Evolutionary conservation across 2,329 filamentous ascomycete genomes (phyloP).

Genomic region (Fonsecaea erecta): DNA sequence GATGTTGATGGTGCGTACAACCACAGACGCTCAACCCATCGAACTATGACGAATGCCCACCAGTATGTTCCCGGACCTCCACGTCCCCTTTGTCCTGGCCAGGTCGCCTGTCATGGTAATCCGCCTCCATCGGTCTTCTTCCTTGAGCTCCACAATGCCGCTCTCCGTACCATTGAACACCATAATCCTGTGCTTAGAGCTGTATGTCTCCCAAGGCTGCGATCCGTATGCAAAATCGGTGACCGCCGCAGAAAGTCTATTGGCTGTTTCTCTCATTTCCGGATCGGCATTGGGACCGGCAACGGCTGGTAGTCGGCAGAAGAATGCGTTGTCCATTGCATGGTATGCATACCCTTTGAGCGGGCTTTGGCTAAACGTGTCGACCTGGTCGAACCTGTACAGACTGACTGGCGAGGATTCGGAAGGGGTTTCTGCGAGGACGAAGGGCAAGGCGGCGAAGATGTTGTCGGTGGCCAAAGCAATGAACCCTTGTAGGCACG

Average conservation of each 20-base stretch:
- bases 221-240: constrained; percentile 16
- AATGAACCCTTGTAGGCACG: constrained; percentile 18
- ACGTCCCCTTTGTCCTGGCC: constrained; percentile 10
- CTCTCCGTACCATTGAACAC: constrained; percentile 16
- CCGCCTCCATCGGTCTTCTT: constrained; percentile 22
- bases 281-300: constrained; percentile 18
- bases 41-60: constrained; percentile 14
- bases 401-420: constrained; percentile 16
- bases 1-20: neutral
- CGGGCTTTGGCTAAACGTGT: constrained; percentile 18
- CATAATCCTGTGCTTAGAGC: constrained; percentile 8
- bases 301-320: constrained; percentile 25
- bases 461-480: constrained; percentile 22
- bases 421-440: constrained; percentile 13
- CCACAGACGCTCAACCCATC: neutral
- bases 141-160: constrained; percentile 7
- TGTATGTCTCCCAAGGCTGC: constrained; percentile 21
- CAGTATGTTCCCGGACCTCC: constrained; percentile 14
- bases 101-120: constrained; percentile 15
- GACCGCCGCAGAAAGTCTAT: constrained; percentile 16
- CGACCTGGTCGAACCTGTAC: constrained; percentile 25
- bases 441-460: constrained; percentile 22
- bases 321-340: constrained; percentile 24
- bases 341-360: constrained; percentile 24
- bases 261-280: constrained; percentile 13